These are phyloP conservation scores for Vinca minor DNA, from an alignment of 257 asterid species.

Conservation along the genomic window DNA sequence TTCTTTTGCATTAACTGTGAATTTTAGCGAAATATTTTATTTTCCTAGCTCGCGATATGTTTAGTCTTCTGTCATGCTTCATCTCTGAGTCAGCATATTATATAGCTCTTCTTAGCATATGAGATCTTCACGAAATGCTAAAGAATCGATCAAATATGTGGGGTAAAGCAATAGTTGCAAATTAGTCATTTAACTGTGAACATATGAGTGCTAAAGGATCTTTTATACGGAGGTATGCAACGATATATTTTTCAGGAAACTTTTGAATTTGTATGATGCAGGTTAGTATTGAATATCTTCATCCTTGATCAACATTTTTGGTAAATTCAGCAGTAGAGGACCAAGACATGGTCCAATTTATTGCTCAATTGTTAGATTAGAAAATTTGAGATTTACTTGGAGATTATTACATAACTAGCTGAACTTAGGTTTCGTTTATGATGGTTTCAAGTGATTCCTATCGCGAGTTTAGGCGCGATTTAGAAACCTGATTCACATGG, in stretches of 20 bases:
- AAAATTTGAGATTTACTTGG: background rate
- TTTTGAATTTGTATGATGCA: background rate
- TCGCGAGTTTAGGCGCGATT: background rate
- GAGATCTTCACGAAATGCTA: background rate
- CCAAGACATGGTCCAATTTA: background rate
- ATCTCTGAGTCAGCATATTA: conserved; percentile 5
- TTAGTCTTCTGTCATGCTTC: background rate
- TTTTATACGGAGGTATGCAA: background rate
- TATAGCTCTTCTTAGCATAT: conserved; percentile 1
- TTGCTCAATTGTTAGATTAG: background rate
- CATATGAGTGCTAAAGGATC: background rate
- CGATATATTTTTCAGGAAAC: background rate
- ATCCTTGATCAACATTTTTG: background rate
- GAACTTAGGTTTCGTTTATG: background rate
- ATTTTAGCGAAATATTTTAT: conserved; percentile 16
- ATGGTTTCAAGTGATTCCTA: background rate
- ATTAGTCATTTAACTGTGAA: background rate
- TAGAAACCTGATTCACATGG: conserved; percentile 7
- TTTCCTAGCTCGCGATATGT: conserved; percentile 17
- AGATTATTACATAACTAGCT: background rate
- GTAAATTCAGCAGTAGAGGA: background rate
- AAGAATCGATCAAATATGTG: background rate
- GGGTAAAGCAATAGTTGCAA: background rate
- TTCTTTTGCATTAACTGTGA: conserved; percentile 19
- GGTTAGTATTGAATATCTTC: background rate